phyloP scores from a whole-genome alignment of 208 protist species.

The Blastocrithidia nonstop region DNA sequence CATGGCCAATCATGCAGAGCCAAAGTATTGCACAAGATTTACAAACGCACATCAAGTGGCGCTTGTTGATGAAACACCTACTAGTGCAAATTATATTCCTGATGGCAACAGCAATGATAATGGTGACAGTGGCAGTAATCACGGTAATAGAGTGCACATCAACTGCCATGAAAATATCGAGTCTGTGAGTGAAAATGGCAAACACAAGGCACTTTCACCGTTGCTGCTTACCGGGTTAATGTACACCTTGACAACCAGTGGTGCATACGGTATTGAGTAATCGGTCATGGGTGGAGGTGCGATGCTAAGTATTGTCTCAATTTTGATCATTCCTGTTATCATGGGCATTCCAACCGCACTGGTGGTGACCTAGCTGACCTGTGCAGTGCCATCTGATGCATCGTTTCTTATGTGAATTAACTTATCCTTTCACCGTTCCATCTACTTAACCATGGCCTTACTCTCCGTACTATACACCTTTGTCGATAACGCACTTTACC shows the following conservation, averaged over 20 bases:
- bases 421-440: conserved; percentile 28
- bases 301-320: conserved; percentile 38
- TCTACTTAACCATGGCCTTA: conserved; percentile 57
- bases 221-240: conserved; percentile 60
- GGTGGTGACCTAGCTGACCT: conserved; percentile 56
- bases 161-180: neutral
- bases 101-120: conserved; percentile 1
- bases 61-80: neutral
- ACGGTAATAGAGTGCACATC: too few species aligned
- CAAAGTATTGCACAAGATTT: too few species aligned
- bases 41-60: too few species aligned
- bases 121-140: neutral
- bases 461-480: conserved; percentile 41
- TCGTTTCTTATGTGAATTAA: conserved; percentile 69
- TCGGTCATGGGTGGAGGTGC: conserved; percentile 63
- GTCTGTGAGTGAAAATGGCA: too few species aligned
- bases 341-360: conserved; percentile 52
- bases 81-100: too few species aligned
- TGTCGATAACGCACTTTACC: conserved; percentile 47
- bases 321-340: conserved; percentile 52
- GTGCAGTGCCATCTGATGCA: conserved; percentile 53
- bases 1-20: too few species aligned
- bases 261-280: conserved; percentile 69
- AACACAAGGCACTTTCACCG: conserved; percentile 19
- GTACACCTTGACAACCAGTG: conserved; percentile 67